A percentile compares a stretch with the other conserved stretches of the same genome.
Evolutionary conservation across 2,329 filamentous ascomycete species (phyloP).

Genomic region (Fusarium torulosum): DNA sequence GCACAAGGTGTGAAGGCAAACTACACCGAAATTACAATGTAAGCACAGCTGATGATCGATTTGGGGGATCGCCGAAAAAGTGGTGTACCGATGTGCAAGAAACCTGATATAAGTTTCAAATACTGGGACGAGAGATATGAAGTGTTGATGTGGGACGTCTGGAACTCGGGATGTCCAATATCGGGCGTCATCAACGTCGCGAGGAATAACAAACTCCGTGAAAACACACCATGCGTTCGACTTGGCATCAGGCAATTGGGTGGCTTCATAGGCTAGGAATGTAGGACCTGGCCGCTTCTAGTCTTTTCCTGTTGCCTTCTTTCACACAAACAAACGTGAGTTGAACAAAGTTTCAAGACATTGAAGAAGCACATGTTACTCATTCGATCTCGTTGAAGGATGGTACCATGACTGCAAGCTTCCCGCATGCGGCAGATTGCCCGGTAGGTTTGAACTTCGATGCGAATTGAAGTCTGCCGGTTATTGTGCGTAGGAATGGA

Average conservation of each 20-base stretch:
- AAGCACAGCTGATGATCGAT: slow-evolving; percentile 3
- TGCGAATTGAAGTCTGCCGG: no score
- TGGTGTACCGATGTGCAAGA: slow-evolving; percentile 10
- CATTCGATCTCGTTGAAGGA: neutral
- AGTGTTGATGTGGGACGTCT: neutral
- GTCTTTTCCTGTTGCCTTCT: neutral
- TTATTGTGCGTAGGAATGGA: no score
- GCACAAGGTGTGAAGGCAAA: neutral
- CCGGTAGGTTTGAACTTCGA: neutral
- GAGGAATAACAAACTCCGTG: no score
- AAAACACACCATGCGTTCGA: neutral
- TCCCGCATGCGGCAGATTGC: neutral
- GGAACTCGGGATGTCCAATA: neutral
- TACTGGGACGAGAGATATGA: neutral
- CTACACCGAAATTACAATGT: slow-evolving; percentile 23
- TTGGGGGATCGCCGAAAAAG: neutral
- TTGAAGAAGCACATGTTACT: neutral
- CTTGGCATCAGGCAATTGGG: slow-evolving; percentile 11
- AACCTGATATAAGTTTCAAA: neutral
- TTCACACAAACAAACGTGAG: neutral
- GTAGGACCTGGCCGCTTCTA: no score
- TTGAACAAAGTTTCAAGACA: neutral
- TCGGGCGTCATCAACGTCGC: neutral
- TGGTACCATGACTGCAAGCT: neutral
- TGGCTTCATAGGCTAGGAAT: neutral